Evolutionary conservation across 306 rosid genomes (phyloP).

Genomic region (Cajanus cajan): DNA sequence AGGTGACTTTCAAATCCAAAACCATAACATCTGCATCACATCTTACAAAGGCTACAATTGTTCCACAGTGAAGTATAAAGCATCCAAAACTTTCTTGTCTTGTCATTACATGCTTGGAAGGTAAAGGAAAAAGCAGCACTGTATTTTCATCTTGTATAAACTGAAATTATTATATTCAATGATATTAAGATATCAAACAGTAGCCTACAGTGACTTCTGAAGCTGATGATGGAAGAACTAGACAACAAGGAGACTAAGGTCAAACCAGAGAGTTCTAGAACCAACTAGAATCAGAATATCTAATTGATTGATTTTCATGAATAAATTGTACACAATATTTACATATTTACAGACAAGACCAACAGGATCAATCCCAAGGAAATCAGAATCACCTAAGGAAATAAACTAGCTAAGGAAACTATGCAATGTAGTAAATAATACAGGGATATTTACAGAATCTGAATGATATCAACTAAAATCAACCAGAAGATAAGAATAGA

Average conservation of each 20-base stretch:
- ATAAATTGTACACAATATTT: not conserved
- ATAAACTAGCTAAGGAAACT: not conserved
- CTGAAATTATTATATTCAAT: not conserved
- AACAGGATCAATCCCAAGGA: not conserved
- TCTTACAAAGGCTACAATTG: not conserved
- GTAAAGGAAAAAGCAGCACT: constrained; percentile 9
- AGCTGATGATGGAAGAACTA: not conserved
- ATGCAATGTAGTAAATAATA: not conserved
- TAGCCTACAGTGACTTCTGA: not conserved
- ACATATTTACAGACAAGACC: not conserved
- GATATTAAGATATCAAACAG: not conserved
- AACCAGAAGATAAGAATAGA: not conserved
- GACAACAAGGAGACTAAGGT: not conserved
- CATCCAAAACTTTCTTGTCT: constrained; percentile 3
- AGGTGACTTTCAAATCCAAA: not conserved
- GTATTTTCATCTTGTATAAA: not conserved
- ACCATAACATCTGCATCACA: constrained; percentile 21
- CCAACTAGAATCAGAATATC: not conserved
- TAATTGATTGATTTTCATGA: not conserved
- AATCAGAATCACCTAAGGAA: not conserved
- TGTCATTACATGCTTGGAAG: not conserved
- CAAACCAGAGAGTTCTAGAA: not conserved
- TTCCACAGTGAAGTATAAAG: constrained; percentile 6
- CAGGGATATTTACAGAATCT: not conserved
- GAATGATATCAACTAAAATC: not conserved